Evolutionary conservation across 176 grass and related monocot species (phyloP).

Genomic region (Puya raimondii): DNA sequence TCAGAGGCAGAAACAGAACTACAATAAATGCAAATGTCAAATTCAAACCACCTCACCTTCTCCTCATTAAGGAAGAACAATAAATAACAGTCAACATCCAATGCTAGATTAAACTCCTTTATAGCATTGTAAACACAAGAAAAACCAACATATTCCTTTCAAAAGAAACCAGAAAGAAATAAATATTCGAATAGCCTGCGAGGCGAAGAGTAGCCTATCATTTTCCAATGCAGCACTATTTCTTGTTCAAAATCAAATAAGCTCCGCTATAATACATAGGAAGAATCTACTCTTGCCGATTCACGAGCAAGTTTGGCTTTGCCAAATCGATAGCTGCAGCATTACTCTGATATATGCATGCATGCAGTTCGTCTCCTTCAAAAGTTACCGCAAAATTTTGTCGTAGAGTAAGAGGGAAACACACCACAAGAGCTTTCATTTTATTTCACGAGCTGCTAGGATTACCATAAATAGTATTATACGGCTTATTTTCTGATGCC

Average conservation of each 20-base stretch:
- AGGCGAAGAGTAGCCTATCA: neutral
- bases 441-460: too few relatives aligned
- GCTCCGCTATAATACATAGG: neutral
- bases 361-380: too few relatives aligned
- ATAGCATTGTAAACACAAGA: too few relatives aligned
- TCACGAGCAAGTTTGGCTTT: neutral
- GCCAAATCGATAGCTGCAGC: too few relatives aligned
- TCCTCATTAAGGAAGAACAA: neutral
- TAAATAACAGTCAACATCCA: neutral
- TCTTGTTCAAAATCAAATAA: neutral
- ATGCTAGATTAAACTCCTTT: neutral
- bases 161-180: too few relatives aligned
- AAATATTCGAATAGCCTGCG: neutral
- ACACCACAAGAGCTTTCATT: too few relatives aligned
- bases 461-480: too few relatives aligned
- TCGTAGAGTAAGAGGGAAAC: too few relatives aligned
- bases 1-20: neutral
- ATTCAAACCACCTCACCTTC: neutral
- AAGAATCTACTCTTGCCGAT: neutral
- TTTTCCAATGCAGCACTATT: neutral
- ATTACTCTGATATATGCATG: too few relatives aligned
- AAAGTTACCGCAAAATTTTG: too few relatives aligned
- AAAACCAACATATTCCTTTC: too few relatives aligned
- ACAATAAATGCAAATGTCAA: neutral
- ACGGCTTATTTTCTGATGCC: too few relatives aligned